A percentile compares a stretch with the other conserved stretches of the same genome.
These are phyloP conservation scores for Hibiscus trionum DNA, from an alignment of 345 rosid genomes.

Conservation along the genomic window DNA sequence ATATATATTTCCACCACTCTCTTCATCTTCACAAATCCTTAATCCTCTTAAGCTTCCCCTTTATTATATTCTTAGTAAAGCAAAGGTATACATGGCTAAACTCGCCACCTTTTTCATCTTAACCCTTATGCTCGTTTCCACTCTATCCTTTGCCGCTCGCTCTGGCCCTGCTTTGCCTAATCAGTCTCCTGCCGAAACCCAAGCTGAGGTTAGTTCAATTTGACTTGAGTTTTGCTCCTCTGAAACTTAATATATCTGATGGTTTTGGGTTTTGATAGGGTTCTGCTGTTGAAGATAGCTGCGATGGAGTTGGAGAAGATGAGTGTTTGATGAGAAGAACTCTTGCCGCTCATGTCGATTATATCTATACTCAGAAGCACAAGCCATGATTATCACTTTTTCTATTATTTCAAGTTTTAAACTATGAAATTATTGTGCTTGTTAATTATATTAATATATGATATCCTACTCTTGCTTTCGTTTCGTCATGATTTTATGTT, in stretches of 20 bases:
- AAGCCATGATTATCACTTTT: slow-evolving; percentile 18
- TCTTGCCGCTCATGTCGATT: slow-evolving; percentile 50
- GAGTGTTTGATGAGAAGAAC: slow-evolving; percentile 48
- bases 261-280: not conserved
- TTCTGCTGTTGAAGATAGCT: slow-evolving; percentile 29
- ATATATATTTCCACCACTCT: slow-evolving; percentile 6
- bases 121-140: slow-evolving; percentile 36
- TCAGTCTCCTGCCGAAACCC: slow-evolving; percentile 19
- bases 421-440: not conserved
- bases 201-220: slow-evolving; percentile 27
- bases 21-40: not conserved
- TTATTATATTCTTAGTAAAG: not conserved
- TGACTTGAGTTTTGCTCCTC: not conserved
- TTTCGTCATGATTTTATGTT: not conserved
- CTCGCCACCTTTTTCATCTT: slow-evolving; percentile 28
- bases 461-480: not conserved
- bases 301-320: slow-evolving; percentile 40
- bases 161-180: slow-evolving; percentile 25
- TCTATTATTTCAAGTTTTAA: not conserved
- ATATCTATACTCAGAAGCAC: slow-evolving; percentile 46
- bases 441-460: not conserved
- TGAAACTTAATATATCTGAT: not conserved
- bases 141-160: slow-evolving; percentile 38
- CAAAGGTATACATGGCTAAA: slow-evolving; percentile 24
- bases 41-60: not conserved